Evolutionary conservation across 225 moss, liverwort and hornwort genomes (phyloP).

Genomic region (Ulota crispa): DNA sequence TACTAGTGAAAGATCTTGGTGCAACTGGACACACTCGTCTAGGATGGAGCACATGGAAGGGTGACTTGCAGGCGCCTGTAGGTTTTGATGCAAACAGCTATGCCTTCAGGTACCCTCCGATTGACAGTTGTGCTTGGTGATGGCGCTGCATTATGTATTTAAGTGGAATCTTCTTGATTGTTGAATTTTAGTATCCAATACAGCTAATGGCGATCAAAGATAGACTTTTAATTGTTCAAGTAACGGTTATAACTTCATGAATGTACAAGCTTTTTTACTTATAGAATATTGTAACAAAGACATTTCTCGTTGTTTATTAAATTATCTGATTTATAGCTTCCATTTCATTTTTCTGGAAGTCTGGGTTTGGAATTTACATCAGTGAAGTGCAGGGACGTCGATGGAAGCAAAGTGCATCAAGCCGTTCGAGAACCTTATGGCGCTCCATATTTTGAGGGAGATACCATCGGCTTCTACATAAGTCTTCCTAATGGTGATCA

Average conservation of each 20-base stretch:
- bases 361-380: slow-evolving; percentile 18
- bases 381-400: slow-evolving; percentile 64
- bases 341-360: slow-evolving; percentile 19
- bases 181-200: slow-evolving; percentile 11
- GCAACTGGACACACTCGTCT: slow-evolving; percentile 84
- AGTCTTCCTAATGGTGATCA: slow-evolving; percentile 77
- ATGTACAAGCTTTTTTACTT: background rate
- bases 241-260: background rate
- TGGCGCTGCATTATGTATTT: background rate
- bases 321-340: slow-evolving; percentile 14
- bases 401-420: slow-evolving; percentile 93
- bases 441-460: slow-evolving; percentile 70
- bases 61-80: slow-evolving; percentile 96
- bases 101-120: slow-evolving; percentile 57
- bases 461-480: slow-evolving; percentile 93
- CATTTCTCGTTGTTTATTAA: background rate
- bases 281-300: slow-evolving; percentile 8
- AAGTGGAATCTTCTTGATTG: background rate
- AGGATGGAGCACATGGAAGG: slow-evolving; percentile 92
- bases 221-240: background rate
- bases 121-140: slow-evolving; percentile 18
- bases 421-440: slow-evolving; percentile 76
- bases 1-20: slow-evolving; percentile 75
- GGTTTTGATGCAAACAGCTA: slow-evolving; percentile 96
- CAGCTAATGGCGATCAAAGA: slow-evolving; percentile 5